Conservation (phyloP, 306 rosid species). For the Cucurbita pepo region DNA sequence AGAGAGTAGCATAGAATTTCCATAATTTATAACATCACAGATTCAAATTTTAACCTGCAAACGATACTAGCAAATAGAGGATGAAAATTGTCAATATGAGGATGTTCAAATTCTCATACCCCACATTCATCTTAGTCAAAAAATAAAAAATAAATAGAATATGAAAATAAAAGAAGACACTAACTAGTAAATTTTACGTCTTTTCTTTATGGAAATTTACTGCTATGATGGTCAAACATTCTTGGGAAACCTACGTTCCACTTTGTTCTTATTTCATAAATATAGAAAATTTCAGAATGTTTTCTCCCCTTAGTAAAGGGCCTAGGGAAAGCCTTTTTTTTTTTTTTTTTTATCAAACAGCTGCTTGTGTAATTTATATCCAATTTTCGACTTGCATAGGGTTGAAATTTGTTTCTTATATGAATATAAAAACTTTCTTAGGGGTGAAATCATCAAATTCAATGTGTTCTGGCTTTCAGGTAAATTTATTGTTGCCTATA, state of each 20-base stretch:
- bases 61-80: not conserved
- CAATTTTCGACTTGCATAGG: not conserved
- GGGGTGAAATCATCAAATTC: not conserved
- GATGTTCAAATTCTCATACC: too few relatives aligned
- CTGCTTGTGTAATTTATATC: not conserved
- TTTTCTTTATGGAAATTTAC: not conserved
- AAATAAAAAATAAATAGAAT: too few relatives aligned
- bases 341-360: not conserved
- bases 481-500: conserved; percentile 66
- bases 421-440: not conserved
- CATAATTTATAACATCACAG: not conserved
- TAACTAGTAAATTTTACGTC: not conserved
- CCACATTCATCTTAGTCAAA: too few relatives aligned
- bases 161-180: not conserved
- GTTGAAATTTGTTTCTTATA: not conserved
- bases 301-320: not conserved
- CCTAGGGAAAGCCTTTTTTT: not conserved
- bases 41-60: not conserved
- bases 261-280: not conserved
- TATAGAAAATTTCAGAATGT: not conserved
- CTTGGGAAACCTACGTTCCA: not conserved
- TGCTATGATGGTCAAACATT: not conserved
- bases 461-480: conserved; percentile 32
- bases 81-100: not conserved
- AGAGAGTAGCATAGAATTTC: not conserved